Percentiles rank a stretch among this genome's conserved stretches.
These are phyloP conservation scores for Boletus semigastroideus DNA, from an alignment of 1,284 basidiomycete species.

Conservation along the genomic window DNA sequence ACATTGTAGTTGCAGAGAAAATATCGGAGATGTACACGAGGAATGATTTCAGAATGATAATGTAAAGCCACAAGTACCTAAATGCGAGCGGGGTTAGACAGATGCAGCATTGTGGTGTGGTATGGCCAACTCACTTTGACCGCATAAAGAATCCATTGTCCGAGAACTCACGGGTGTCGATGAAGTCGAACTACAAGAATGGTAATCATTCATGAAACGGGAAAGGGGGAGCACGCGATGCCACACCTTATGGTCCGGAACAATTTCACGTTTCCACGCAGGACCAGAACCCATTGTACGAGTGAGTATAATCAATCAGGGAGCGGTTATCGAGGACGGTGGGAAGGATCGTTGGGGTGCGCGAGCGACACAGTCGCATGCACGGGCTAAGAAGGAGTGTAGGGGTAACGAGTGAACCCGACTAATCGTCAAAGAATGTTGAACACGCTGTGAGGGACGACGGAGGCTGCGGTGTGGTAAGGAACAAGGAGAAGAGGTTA, in stretches of 20 bases:
- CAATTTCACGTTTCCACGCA: conserved; percentile 95
- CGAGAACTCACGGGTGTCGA: conserved; percentile 91
- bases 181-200: conserved; percentile 85
- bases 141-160: conserved; percentile 86
- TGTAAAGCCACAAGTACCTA: conserved; percentile 90
- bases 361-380: conserved; percentile 68
- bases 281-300: conserved; percentile 68
- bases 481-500: not conserved
- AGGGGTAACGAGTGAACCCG: conserved; percentile 29
- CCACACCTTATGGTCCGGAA: conserved; percentile 94
- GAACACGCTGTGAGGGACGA: conserved; percentile 2
- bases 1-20: conserved; percentile 95
- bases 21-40: conserved; percentile 97
- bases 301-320: conserved; percentile 13
- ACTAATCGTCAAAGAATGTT: not conserved
- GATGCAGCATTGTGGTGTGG: not conserved
- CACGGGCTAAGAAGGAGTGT: conserved; percentile 36
- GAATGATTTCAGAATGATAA: conserved; percentile 91
- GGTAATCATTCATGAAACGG: not conserved
- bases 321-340: conserved; percentile 20
- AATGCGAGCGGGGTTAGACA: conserved; percentile 6
- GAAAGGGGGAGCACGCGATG: not conserved
- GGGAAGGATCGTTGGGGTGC: conserved; percentile 31
- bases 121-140: conserved; percentile 61
- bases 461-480: not conserved